A percentile compares a stretch with the other conserved stretches of the same genome.
Evolutionary conservation across 768 basidiomycete genomes (phyloP).

Genomic region (Amanita exitialis): DNA sequence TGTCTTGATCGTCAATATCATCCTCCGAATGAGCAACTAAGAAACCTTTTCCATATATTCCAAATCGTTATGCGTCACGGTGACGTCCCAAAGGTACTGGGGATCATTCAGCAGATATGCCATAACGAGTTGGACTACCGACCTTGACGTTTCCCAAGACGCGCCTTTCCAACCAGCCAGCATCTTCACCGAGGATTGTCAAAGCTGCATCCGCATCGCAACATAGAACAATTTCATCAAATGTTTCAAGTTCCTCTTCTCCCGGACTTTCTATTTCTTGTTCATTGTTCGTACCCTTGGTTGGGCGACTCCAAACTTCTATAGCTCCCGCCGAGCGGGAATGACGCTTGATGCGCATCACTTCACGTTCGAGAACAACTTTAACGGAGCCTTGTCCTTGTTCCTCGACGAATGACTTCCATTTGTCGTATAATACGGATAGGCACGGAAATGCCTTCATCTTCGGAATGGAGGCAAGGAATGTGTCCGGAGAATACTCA

Average conservation of each 20-base stretch:
- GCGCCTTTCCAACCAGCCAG: slow-evolving; percentile 18
- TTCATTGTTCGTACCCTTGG: slow-evolving; percentile 18
- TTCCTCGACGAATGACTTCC: slow-evolving; percentile 18
- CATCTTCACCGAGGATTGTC: slow-evolving; percentile 16
- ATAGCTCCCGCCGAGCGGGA: slow-evolving; percentile 13
- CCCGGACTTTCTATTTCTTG: slow-evolving; percentile 19
- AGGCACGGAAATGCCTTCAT: slow-evolving; percentile 21
- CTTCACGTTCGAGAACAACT: slow-evolving; percentile 16
- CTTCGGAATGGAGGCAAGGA: slow-evolving; percentile 19
- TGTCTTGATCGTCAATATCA: not conserved
- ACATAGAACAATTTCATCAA: slow-evolving; percentile 19
- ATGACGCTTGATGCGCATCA: slow-evolving; percentile 16
- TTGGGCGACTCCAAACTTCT: slow-evolving; percentile 16
- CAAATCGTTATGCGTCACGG: slow-evolving; percentile 39
- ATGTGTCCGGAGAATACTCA: slow-evolving; percentile 20
- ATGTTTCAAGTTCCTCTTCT: slow-evolving; percentile 14
- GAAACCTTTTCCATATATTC: slow-evolving; percentile 35
- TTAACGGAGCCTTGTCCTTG: slow-evolving; percentile 16
- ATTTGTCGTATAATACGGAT: slow-evolving; percentile 16
- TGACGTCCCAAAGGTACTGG: slow-evolving; percentile 33
- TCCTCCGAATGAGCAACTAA: not conserved
- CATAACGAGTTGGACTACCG: not conserved
- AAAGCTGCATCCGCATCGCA: slow-evolving; percentile 19
- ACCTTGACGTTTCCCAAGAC: slow-evolving; percentile 23
- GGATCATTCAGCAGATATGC: not conserved